A percentile compares a stretch with the other conserved stretches of the same genome.
These are phyloP conservation scores for Cladosporium phlei DNA, from an alignment of 2,329 filamentous ascomycete species.

Conservation along the genomic window DNA sequence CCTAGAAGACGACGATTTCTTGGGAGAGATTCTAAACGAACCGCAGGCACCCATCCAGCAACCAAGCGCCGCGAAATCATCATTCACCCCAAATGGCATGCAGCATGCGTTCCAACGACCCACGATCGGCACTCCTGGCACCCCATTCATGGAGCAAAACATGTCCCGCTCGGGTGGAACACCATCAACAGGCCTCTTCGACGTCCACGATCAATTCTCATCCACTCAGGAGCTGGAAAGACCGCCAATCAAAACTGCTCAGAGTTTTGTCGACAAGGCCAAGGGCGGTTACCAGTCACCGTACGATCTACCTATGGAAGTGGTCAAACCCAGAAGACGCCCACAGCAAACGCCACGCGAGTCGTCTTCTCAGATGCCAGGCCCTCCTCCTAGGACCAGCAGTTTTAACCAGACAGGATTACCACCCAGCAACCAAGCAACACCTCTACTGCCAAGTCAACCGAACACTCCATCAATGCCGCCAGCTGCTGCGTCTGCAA, in stretches of 20 bases:
- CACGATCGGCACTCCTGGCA: constrained; percentile 16
- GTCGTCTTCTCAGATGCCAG: constrained; percentile 29
- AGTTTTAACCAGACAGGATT: constrained; percentile 44
- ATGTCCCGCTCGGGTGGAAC: constrained; percentile 29
- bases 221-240: constrained; percentile 13
- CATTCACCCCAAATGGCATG: constrained; percentile 5
- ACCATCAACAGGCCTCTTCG: constrained; percentile 30
- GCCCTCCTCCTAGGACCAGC: constrained; percentile 55
- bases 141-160: constrained; percentile 19
- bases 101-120: constrained; percentile 7
- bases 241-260: constrained; percentile 47
- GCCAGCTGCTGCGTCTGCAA: constrained; percentile 32
- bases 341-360: constrained; percentile 38
- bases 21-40: constrained; percentile 19
- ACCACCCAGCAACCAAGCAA: constrained; percentile 15
- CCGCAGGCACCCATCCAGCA: not conserved
- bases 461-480: constrained; percentile 14
- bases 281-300: constrained; percentile 92
- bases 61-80: not conserved
- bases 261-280: constrained; percentile 85
- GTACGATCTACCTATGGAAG: constrained; percentile 89
- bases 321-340: constrained; percentile 66
- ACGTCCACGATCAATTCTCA: constrained; percentile 25
- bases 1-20: constrained; percentile 57
- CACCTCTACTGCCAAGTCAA: constrained; percentile 11